Conservation (phyloP, 2,329 filamentous ascomycete species). For the Drechslerella stenobrocha region DNA sequence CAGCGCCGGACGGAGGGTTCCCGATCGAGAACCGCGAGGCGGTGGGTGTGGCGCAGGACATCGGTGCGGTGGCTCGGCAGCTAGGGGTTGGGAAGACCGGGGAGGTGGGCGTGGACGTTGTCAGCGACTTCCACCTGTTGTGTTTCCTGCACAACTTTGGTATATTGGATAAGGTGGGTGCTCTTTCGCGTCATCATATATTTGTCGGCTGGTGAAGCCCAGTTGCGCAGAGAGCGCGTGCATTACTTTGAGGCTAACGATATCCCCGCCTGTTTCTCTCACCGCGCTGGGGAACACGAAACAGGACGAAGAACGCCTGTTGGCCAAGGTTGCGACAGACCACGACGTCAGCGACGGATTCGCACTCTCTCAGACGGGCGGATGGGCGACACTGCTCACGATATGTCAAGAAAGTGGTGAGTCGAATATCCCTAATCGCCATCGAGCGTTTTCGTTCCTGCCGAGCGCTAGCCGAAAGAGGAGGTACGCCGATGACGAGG, state of each 20-base stretch:
- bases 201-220: neutral
- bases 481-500: conserved; percentile 36
- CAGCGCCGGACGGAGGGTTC: conserved; percentile 67
- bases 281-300: conserved; percentile 40
- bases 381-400: conserved; percentile 90
- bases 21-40: conserved; percentile 88
- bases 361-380: conserved; percentile 80
- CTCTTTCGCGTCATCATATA: neutral
- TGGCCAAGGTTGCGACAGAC: conserved; percentile 80
- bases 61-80: conserved; percentile 68
- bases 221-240: no score
- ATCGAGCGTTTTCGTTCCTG: conserved; percentile 44
- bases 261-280: neutral
- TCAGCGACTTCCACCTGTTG: conserved; percentile 95
- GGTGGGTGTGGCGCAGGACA: conserved; percentile 82
- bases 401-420: conserved; percentile 98
- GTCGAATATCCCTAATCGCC: conserved; percentile 64
- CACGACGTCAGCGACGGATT: conserved; percentile 80
- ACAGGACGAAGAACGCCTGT: conserved; percentile 84
- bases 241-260: conserved; percentile 53
- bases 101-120: conserved; percentile 67
- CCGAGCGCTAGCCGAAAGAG: conserved; percentile 48
- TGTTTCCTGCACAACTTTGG: conserved; percentile 79
- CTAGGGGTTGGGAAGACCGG: conserved; percentile 66
- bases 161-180: conserved; percentile 76